A percentile compares a stretch with the other conserved stretches of the same genome.
Evolutionary conservation across 225 moss, liverwort and hornwort species (phyloP).

Genomic region (Sphagnum tenellum): DNA sequence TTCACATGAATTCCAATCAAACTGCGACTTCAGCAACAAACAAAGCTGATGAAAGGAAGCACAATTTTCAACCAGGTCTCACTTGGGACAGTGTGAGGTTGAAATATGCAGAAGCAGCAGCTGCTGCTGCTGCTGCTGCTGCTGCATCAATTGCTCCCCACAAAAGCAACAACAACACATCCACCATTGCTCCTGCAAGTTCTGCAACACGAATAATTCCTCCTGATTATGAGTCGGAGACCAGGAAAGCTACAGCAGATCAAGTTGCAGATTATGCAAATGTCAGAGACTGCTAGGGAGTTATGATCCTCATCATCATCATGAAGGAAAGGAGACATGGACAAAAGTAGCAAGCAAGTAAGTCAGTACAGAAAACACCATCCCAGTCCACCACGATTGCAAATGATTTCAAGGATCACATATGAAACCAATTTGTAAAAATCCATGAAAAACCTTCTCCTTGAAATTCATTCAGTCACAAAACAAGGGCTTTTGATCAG

Average conservation of each 20-base stretch:
- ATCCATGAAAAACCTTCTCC: too few relatives aligned
- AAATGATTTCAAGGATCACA: too few relatives aligned
- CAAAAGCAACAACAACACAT: constrained; percentile 6
- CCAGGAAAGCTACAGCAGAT: constrained; percentile 35
- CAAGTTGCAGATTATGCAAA: constrained; percentile 43
- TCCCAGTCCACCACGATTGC: too few relatives aligned
- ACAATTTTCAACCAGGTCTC: not conserved
- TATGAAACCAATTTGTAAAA: too few relatives aligned
- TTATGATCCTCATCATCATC: too few relatives aligned
- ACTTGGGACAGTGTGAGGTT: constrained; percentile 14
- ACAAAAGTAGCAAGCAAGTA: too few relatives aligned
- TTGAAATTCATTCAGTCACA: too few relatives aligned
- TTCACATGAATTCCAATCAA: constrained; percentile 8
- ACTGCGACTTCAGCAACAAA: constrained; percentile 15
- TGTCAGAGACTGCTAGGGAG: too few relatives aligned
- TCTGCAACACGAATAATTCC: constrained; percentile 14
- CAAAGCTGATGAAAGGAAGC: constrained; percentile 4
- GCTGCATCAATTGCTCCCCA: constrained; percentile 25
- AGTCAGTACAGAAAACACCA: too few relatives aligned
- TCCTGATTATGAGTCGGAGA: constrained; percentile 13
- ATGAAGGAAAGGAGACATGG: too few relatives aligned
- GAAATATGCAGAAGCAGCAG: constrained; percentile 20
- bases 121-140: not conserved
- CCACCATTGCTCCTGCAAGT: too few relatives aligned
- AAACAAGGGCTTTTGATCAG: too few relatives aligned